Base-by-base conservation (phyloP, 2,329 filamentous ascomycete species). In the Onygena corvina region DNA sequence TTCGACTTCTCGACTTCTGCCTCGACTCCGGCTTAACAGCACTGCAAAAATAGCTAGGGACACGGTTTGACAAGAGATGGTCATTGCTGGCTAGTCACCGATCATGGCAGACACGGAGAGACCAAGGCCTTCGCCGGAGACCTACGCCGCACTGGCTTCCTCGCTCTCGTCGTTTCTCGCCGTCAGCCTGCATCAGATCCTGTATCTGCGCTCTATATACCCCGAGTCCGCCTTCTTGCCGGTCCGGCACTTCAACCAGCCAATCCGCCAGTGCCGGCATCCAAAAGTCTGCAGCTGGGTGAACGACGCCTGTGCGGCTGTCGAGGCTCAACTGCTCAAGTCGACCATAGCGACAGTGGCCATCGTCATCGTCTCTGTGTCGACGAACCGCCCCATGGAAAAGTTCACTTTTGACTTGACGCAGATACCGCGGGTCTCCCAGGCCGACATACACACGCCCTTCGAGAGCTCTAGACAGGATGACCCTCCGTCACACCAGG, bases 261-360 rank as follows among this genome's bases (percentile, higher is more conserved):
- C 86, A 25, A 83, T 93, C 40, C 83, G 84, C 59, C 88, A 94
- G 64, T 90, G 80, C 52, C 83, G 88, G 51, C 88, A 94, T 65
- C 86, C 89, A 0, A 78, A 79, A 58, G 84, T 94, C 55, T 93
- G 86, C 73, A 71, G 79, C 59, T 95, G 89, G 84, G 80, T 94
- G 66, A 78, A 75, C 61, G 84, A 92, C 63, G 86, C 88, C 56
- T 77, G 92, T 35, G 71, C 80, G 54, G 83, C 86, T 30, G 77
- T 88, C 18, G 74, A 78, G 52, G 72, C 71, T 2, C 83, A 93
- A 67, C 73, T 94, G 30, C 74, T 84, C 44, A 75, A 72, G 63
- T 72, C 75, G 56, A 70, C 67, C 49, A 74, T 80, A 30, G 70
- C 74, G 25, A 68, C 70, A 48, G 71, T 80, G 54, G 74, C 68